Base-by-base conservation (phyloP, 345 rosid genomes). In the Durio zibethinus region DNA sequence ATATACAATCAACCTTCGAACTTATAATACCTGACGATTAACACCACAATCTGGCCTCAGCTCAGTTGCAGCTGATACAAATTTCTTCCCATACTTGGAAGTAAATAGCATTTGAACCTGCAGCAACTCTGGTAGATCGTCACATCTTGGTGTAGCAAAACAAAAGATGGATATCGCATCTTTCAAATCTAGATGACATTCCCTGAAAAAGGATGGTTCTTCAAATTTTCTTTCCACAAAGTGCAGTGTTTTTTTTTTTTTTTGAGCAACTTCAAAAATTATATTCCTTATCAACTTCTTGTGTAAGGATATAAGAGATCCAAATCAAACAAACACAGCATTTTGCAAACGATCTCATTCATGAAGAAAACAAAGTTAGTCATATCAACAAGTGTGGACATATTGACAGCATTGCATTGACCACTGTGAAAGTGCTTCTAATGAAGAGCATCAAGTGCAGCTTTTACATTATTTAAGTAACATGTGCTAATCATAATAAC, bases 91-190 rank as follows among this genome's bases (percentile, higher is more conserved):
- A 45, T 96, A 96, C 81, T 96, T 96, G 71, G 90, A 66, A 38
- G 86, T 88, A 85, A 96, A 96, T 14, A 87, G 87, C 79, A 93
- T 85, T 79, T 96, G 99, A 70, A 90, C 97, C 86, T 96, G 99
- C 80, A 84, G 90, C 88, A 96, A 80, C 87, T 96, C 99, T 20
- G 85, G 87, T 83, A 96, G 85, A 80, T 96, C 99, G 5, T 97
- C 94, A 84, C 99, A 96, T 89, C 98, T 89, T 59, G 99, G 98
- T 12, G 99, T 97, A 84, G 95, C 99, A 82, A 96, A 96, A 87
- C 98, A 93, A 64, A 96, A 77, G 56, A 97, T 96, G 50, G 97
- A 92, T 77, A 96, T 91, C 27, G 99, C 95, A 83, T 96, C 98
- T 87, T 96, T 96, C 76, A 96, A 80, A 85, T 96, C 99, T 59